Evolutionary conservation across 352 stramenopile genomes (phyloP), one percentile per base, ranked within the genome.

Genomic region (Phytophthora palmivora): DNA sequence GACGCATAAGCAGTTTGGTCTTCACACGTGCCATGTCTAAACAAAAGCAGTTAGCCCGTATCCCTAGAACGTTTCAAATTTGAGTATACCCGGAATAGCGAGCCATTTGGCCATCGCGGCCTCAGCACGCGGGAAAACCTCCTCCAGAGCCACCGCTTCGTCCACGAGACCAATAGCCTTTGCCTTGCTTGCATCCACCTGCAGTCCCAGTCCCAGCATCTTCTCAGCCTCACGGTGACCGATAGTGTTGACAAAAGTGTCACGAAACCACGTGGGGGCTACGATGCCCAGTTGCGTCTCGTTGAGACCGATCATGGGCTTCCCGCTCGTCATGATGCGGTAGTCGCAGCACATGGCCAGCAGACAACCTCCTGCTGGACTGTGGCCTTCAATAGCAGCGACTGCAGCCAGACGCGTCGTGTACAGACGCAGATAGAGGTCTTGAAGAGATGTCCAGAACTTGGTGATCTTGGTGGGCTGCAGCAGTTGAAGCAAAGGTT

Each of bases 321-420:
- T 89, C 11, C 83, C 87, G 9, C 63, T 75, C n/a, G 88, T 84
- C 90, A 98, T 98, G 53, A 98, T 76, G 18, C 96, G 87, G 72
- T 97, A 98, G 79, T 98, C 94, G 70, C 92, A 98, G 67, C 85
- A 91, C 82, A 98, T 94, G 18, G 94, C 89, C 33, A 98, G 74
- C 65, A 98, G 75, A 58, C 96, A 98, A 48, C 96, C 96, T 33
- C 89, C 96, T 3, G 96, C 96, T 8, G 94, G 93, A 58, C 91
- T 96, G 75, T 97, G 89, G 10, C 94, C 95, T 62, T 97, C 83
- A 64, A 98, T 96, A 16, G 88, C 88, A 32, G 92, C 91, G 36
- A 98, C 79, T 9, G 82, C 85, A 18, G 91, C 89, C 11, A 98
- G 71, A 10, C 85, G 83, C 22, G 85, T 91, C 37, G 90, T 97